Evolutionary conservation across 768 basidiomycete species (phyloP).

Genomic region (Boletus rufocinnamomeus): DNA sequence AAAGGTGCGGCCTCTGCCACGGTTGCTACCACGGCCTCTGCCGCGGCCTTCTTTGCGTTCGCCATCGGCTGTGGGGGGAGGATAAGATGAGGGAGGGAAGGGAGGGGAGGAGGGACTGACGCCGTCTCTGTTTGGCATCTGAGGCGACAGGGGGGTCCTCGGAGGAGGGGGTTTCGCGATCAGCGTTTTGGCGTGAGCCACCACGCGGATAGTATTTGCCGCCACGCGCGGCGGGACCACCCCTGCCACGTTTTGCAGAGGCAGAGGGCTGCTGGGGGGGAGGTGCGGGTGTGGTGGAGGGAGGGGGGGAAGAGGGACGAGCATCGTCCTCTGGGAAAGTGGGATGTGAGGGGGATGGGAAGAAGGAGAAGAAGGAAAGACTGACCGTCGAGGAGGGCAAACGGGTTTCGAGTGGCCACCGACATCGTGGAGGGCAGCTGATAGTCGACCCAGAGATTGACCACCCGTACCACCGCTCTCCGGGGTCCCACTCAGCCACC

Average conservation of each 20-base stretch:
- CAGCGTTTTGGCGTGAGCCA: slow-evolving; percentile 45
- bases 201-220: slow-evolving; percentile 74
- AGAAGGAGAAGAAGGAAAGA: slow-evolving; percentile 20
- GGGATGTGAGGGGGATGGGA: neutral
- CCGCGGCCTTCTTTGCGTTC: slow-evolving; percentile 48
- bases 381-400: slow-evolving; percentile 79
- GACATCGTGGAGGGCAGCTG: slow-evolving; percentile 54
- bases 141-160: slow-evolving; percentile 39
- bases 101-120: slow-evolving; percentile 26
- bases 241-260: slow-evolving; percentile 47
- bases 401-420: slow-evolving; percentile 88
- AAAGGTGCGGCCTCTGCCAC: slow-evolving; percentile 70
- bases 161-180: slow-evolving; percentile 40
- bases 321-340: slow-evolving; percentile 46
- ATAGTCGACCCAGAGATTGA: neutral
- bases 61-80: slow-evolving; percentile 38
- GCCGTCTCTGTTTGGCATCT: slow-evolving; percentile 36
- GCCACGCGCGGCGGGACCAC: slow-evolving; percentile 62
- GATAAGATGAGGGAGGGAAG: slow-evolving; percentile 3
- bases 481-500: slow-evolving; percentile 53
- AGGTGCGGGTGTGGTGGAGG: slow-evolving; percentile 30
- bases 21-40: slow-evolving; percentile 47
- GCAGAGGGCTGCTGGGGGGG: slow-evolving; percentile 38
- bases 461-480: slow-evolving; percentile 2
- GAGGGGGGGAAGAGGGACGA: slow-evolving; percentile 41